Percentiles rank a stretch among this genome's conserved stretches.
phyloP scores from a whole-genome alignment of 371 early-diverging fungal species.

The Smittium mucronatum region DNA sequence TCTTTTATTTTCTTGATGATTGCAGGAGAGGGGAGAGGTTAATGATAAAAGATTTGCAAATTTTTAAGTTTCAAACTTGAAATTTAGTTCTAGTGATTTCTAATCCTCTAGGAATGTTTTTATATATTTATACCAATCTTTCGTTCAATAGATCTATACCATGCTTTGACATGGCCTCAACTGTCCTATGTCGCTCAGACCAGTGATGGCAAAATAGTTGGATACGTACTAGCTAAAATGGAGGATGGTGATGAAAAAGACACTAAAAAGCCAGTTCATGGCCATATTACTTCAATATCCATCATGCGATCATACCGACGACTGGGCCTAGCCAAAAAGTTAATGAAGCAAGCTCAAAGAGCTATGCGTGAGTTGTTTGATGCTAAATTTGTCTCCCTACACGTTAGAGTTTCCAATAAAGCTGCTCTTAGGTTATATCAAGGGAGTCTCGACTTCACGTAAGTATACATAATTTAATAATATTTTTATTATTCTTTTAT shows the following conservation, averaged over 20 bases:
- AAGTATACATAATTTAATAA: conserved; percentile 24
- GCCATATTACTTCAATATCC: conserved; percentile 92
- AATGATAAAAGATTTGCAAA: background rate
- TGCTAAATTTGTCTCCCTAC: conserved; percentile 79
- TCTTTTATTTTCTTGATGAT: background rate
- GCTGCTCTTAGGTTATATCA: conserved; percentile 87
- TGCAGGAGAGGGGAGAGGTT: background rate
- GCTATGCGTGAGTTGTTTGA: conserved; percentile 82
- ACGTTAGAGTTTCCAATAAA: conserved; percentile 87
- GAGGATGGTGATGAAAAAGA: conserved; percentile 74
- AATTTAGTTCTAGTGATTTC: background rate
- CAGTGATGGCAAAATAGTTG: conserved; percentile 78
- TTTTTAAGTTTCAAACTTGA: background rate
- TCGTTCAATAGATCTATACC: conserved; percentile 61
- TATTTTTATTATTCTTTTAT: no score
- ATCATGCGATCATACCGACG: conserved; percentile 92
- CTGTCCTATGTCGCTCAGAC: conserved; percentile 91
- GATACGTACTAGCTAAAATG: conserved; percentile 96
- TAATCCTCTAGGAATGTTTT: background rate
- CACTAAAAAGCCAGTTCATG: conserved; percentile 53
- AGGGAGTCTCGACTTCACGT: conserved; percentile 82
- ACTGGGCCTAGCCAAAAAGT: conserved; percentile 86
- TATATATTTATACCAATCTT: background rate
- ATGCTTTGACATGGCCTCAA: conserved; percentile 91
- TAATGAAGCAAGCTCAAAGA: conserved; percentile 84